Evolutionary conservation across 2,329 filamentous ascomycete species (phyloP), one percentile per base, ranked within the genome.

Genomic region (Corinectria fuckeliana): DNA sequence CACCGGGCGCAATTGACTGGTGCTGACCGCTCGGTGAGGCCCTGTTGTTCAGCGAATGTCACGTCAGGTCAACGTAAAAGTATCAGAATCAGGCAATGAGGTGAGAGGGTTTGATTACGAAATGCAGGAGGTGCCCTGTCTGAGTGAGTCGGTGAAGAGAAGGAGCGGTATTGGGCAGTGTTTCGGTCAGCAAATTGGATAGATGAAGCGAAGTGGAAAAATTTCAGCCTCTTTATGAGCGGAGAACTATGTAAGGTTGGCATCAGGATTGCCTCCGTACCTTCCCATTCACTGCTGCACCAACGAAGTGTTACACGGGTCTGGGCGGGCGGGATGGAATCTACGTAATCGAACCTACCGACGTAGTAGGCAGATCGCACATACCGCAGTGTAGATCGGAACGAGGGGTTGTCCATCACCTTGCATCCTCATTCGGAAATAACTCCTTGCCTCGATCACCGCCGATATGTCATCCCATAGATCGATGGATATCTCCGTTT

Each of bases 51-150:
- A 41, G 18, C 28, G 26, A 39, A 44, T 44, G 50, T 56, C 38
- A 38, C 47, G 59, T 60, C 58, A 60, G 50, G 54, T 62, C 62
- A 59, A 26, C 36, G 44, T 32, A 52, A 55, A 28, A 36, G 44
- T 30, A 53, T 58, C 39, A 56, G 47, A 58, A 64, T 66, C 67
- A 69, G 62, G 62, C 67, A 68, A 68, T 32, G 26, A 45, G 36
- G 32, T 34, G 36, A 10, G 54, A 61, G 56, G 41, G 58, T 57
- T 69, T 66, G 41, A 61, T 67, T 54, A 47, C 34, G 26, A 54
- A 61, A 39, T 51, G 23, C 50, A 55, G 59, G 49, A 52, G 47
- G 38, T 62, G 51, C 51, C 34, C 47, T 55, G 58, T 54, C 53
- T 50, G 45, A 52, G 48, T 28, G 48, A 56, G 51, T 57, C 63